Evolutionary conservation across 225 moss, liverwort and hornwort species (phyloP).

Genomic region (Ulota crispa): DNA sequence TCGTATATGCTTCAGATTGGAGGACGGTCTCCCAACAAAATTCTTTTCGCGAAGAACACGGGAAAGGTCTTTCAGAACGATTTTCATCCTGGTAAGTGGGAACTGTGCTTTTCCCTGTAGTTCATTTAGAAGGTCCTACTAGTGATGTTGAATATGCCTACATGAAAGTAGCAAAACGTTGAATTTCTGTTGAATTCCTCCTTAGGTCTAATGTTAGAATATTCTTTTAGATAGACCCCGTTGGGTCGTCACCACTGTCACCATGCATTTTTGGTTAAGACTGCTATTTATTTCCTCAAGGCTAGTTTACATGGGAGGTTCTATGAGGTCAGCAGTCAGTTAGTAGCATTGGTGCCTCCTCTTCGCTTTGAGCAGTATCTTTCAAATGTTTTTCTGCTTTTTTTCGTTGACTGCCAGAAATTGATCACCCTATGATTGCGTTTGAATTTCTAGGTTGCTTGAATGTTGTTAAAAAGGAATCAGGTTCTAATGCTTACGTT

Average conservation of each 20-base stretch:
- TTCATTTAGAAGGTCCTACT: not conserved
- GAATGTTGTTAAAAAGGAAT: not conserved
- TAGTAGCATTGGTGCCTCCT: not conserved
- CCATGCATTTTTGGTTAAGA: not conserved
- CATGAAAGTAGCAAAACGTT: not conserved
- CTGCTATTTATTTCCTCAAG: too few species aligned
- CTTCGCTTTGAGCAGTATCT: not conserved
- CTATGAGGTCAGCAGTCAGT: not conserved
- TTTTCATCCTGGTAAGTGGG: constrained; percentile 90
- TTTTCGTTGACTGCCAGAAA: constrained; percentile 2
- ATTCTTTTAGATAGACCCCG: not conserved
- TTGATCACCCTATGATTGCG: not conserved
- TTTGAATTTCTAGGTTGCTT: not conserved
- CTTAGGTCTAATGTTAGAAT: not conserved
- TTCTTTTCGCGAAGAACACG: constrained; percentile 95
- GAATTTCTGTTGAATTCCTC: not conserved
- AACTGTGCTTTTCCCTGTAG: not conserved
- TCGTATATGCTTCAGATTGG: constrained; percentile 99
- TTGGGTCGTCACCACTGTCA: not conserved
- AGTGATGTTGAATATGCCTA: not conserved
- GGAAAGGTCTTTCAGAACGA: constrained; percentile 99
- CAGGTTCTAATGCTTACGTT: constrained; percentile 14
- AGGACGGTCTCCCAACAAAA: constrained; percentile 96
- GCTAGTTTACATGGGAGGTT: not conserved
- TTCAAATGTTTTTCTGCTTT: not conserved